phyloP scores from a whole-genome alignment of 306 rosid species.

The Carpinus viminea region DNA sequence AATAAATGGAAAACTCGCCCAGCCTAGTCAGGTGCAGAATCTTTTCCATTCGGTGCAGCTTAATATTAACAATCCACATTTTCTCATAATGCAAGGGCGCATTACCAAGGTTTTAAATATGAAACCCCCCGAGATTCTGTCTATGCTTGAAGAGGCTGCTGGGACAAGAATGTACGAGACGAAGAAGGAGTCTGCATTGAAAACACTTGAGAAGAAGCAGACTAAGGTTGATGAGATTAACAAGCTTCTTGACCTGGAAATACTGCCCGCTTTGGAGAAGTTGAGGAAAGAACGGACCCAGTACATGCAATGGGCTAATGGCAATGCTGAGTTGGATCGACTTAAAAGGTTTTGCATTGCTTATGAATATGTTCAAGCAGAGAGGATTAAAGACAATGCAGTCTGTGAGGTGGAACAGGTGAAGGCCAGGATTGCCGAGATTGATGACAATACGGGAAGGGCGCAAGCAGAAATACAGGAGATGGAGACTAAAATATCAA shows the following conservation, averaged over 20 bases:
- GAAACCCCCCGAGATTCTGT: slow-evolving; percentile 94
- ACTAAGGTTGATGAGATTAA: slow-evolving; percentile 94
- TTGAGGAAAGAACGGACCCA: slow-evolving; percentile 89
- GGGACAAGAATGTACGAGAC: slow-evolving; percentile 99
- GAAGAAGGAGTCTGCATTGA: slow-evolving; percentile 93
- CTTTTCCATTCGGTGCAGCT: slow-evolving; percentile 98
- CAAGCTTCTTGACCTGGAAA: slow-evolving; percentile 94
- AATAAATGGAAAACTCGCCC: slow-evolving; percentile 97
- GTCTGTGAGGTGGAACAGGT: slow-evolving; percentile 69
- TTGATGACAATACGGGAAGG: slow-evolving; percentile 48
- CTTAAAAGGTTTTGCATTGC: slow-evolving; percentile 87
- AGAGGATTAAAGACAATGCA: slow-evolving; percentile 76
- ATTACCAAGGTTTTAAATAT: slow-evolving; percentile 96
- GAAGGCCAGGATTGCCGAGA: slow-evolving; percentile 64
- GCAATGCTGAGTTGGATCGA: slow-evolving; percentile 90
- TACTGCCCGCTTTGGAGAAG: slow-evolving; percentile 95
- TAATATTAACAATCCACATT: slow-evolving; percentile 95
- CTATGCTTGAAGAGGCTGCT: slow-evolving; percentile 99
- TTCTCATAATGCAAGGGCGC: slow-evolving; percentile 98
- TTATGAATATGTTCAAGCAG: slow-evolving; percentile 74
- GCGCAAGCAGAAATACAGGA: slow-evolving; percentile 60
- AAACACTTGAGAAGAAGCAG: slow-evolving; percentile 98
- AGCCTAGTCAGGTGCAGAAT: slow-evolving; percentile 95
- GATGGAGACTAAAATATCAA: slow-evolving; percentile 65
- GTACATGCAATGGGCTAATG: slow-evolving; percentile 99